Evolutionary conservation across 1,139 yeast species (phyloP).

Genomic region (Scheffersomyces illinoinensis): DNA sequence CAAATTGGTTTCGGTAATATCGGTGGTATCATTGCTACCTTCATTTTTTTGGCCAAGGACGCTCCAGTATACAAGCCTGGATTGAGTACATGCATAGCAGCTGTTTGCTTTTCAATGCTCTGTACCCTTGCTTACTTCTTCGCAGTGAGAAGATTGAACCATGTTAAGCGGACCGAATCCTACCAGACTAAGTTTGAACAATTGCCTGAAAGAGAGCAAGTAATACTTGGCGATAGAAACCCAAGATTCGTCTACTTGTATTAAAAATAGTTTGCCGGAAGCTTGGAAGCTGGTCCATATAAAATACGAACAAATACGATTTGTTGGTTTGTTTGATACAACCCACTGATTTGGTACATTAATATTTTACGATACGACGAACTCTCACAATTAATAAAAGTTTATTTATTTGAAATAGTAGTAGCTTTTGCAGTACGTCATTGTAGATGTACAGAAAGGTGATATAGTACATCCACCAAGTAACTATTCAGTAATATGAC

Average conservation of each 20-base stretch:
- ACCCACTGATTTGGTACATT: neutral
- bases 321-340: neutral
- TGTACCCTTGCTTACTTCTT: slow-evolving; percentile 45
- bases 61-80: slow-evolving; percentile 64
- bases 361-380: neutral
- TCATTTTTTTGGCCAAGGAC: slow-evolving; percentile 55
- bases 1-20: slow-evolving; percentile 82
- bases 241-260: slow-evolving; percentile 55
- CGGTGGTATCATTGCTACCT: slow-evolving; percentile 78
- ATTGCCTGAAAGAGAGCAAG: slow-evolving; percentile 47
- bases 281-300: neutral
- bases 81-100: slow-evolving; percentile 53
- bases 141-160: slow-evolving; percentile 40
- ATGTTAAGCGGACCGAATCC: slow-evolving; percentile 35
- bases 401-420: neutral
- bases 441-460: no score
- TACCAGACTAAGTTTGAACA: slow-evolving; percentile 46
- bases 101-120: slow-evolving; percentile 51
- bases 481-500: no score
- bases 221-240: slow-evolving; percentile 62
- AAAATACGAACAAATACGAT: neutral
- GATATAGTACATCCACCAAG: no score
- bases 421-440: neutral
- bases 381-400: neutral
- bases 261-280: slow-evolving; percentile 10